A percentile compares a stretch with the other conserved stretches of the same genome.
These are phyloP conservation scores for Emergomyces orientalis DNA, from an alignment of 2,329 filamentous ascomycete genomes.

Conservation along the genomic window DNA sequence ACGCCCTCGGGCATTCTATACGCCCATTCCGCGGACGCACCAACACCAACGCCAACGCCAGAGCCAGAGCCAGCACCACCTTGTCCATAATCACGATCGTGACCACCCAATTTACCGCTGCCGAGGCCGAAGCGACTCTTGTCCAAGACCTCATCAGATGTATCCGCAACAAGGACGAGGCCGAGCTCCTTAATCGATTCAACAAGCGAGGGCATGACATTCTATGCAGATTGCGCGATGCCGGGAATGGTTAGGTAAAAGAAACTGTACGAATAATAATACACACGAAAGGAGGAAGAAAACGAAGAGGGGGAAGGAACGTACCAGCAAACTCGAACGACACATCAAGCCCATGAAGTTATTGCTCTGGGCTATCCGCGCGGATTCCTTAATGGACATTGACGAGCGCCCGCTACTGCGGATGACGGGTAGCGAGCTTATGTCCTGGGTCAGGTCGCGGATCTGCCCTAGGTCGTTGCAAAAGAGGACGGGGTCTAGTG, in stretches of 20 bases:
- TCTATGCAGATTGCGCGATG: conserved; percentile 42
- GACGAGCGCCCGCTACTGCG: conserved; percentile 60
- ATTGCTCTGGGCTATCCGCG: conserved; percentile 85
- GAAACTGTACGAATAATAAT: neutral
- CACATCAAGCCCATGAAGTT: conserved; percentile 98
- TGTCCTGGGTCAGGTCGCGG: conserved; percentile 31
- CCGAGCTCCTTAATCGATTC: conserved; percentile 92
- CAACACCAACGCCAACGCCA: conserved; percentile 12
- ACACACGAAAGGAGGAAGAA: conserved; percentile 1
- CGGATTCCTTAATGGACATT: conserved; percentile 87
- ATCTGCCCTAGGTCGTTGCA: conserved; percentile 76
- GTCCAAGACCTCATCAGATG: conserved; percentile 49
- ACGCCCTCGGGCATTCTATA: conserved; percentile 64
- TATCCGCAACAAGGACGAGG: conserved; percentile 83
- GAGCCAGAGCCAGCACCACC: neutral
- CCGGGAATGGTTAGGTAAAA: conserved; percentile 10
- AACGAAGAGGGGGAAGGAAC: conserved; percentile 27
- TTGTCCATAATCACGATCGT: neutral
- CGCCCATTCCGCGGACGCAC: conserved; percentile 30
- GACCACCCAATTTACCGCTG: neutral
- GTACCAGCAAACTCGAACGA: conserved; percentile 72
- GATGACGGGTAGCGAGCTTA: conserved; percentile 35
- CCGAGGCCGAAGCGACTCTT: conserved; percentile 19
- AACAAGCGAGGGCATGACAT: conserved; percentile 84
- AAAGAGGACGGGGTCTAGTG: conserved; percentile 74